phyloP scores from a whole-genome alignment of 441 rosid genomes.

The Corymbia citriodora region DNA sequence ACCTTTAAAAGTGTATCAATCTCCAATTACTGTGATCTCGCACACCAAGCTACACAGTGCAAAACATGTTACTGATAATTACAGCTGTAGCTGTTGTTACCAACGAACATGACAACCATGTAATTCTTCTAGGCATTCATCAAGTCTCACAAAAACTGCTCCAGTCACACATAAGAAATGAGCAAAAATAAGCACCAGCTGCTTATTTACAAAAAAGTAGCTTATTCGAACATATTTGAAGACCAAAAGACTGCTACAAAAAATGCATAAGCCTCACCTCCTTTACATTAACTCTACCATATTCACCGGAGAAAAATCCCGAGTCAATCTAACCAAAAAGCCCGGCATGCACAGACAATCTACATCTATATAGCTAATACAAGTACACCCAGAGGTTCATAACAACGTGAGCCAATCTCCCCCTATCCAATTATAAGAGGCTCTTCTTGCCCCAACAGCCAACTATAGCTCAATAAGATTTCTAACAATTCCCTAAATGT shows the following conservation, averaged over 20 bases:
- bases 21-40: not conserved
- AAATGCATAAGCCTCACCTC: not conserved
- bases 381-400: not conserved
- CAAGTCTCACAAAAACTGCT: not conserved
- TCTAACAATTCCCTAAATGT: not conserved
- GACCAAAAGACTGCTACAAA: not conserved
- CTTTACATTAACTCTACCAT: not conserved
- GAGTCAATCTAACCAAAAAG: not conserved
- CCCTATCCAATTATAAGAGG: not conserved
- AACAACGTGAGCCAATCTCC: not conserved
- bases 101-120: not conserved
- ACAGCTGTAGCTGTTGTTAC: not conserved
- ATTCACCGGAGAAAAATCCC: not conserved
- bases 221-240: not conserved
- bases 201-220: not conserved
- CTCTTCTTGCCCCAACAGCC: not conserved
- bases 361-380: not conserved
- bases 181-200: not conserved
- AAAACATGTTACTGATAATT: not conserved
- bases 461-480: not conserved
- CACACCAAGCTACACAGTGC: not conserved
- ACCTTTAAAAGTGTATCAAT: not conserved
- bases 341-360: not conserved
- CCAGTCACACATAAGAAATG: not conserved
- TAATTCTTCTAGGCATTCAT: not conserved